Conservation (phyloP, 495 filamentous ascomycete species). For the Neurospora sublineolata region DNA sequence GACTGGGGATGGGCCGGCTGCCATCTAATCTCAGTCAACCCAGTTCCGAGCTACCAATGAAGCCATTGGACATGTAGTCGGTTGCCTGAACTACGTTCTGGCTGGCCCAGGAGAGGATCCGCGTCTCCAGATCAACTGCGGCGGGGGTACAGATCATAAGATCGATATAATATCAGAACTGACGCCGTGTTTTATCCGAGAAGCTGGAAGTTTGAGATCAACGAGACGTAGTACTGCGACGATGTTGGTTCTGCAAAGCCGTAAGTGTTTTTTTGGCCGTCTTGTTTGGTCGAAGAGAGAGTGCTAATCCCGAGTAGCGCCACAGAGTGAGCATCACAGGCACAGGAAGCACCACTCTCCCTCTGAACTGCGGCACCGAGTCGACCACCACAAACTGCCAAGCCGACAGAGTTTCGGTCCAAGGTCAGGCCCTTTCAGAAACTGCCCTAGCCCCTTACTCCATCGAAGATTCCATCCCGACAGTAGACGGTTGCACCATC, state of each 20-base stretch:
- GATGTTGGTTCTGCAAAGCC: slow-evolving; percentile 17
- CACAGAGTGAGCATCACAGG: slow-evolving; percentile 10
- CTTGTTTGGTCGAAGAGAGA: not conserved
- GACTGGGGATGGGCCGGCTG: slow-evolving; percentile 7
- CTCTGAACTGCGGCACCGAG: slow-evolving; percentile 1
- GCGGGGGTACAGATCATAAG: slow-evolving; percentile 2
- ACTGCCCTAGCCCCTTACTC: slow-evolving; percentile 13
- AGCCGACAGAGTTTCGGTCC: slow-evolving; percentile 1
- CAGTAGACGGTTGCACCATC: slow-evolving; percentile 17
- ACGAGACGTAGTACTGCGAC: slow-evolving; percentile 24
- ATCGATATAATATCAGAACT: slow-evolving; percentile 10
- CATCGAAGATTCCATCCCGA: slow-evolving; percentile 16
- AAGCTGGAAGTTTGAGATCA: slow-evolving; percentile 9
- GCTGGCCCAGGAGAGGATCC: not conserved
- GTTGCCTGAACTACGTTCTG: slow-evolving; percentile 12
- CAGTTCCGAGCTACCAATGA: slow-evolving; percentile 13
- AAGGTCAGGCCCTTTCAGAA: slow-evolving; percentile 7
- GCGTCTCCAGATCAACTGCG: slow-evolving; percentile 3
- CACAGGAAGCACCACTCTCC: slow-evolving; percentile 1
- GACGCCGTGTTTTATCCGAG: slow-evolving; percentile 9
- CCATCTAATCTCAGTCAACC: slow-evolving; percentile 4
- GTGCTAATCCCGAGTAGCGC: not conserved
- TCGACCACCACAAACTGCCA: not conserved
- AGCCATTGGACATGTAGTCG: slow-evolving; percentile 16
- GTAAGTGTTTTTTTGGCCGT: slow-evolving; percentile 7